These are phyloP conservation scores for Ramichloridium luteum DNA, from an alignment of 2,329 filamentous ascomycete genomes.

Conservation along the genomic window DNA sequence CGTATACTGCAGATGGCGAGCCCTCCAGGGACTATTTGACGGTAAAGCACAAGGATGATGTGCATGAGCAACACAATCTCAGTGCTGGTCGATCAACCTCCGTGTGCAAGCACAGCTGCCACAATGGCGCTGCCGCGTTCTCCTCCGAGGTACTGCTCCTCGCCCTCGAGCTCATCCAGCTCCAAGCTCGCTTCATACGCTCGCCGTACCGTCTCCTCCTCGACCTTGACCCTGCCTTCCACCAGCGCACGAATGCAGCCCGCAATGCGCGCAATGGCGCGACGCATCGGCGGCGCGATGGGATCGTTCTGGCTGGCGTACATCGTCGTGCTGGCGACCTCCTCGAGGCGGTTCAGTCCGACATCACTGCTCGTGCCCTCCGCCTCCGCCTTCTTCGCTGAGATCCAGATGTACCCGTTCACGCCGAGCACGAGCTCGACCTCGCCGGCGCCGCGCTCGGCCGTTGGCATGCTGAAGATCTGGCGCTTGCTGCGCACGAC, in stretches of 20 bases:
- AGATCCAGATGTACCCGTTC: slow-evolving; percentile 92
- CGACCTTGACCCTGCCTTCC: slow-evolving; percentile 69
- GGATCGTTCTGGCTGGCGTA: slow-evolving; percentile 93
- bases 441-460: slow-evolving; percentile 45
- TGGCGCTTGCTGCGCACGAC: slow-evolving; percentile 77
- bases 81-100: slow-evolving; percentile 5
- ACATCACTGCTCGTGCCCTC: slow-evolving; percentile 40
- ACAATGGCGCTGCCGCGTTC: slow-evolving; percentile 27
- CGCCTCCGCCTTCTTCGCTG: slow-evolving; percentile 60
- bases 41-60: too few species aligned
- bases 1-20: too few species aligned
- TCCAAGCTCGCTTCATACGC: slow-evolving; percentile 76
- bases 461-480: slow-evolving; percentile 65
- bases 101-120: slow-evolving; percentile 22
- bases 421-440: slow-evolving; percentile 85
- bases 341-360: slow-evolving; percentile 74
- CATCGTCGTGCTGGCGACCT: slow-evolving; percentile 69
- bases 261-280: slow-evolving; percentile 74
- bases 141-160: slow-evolving; percentile 34
- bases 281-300: slow-evolving; percentile 62
- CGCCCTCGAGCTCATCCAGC: slow-evolving; percentile 49
- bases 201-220: slow-evolving; percentile 75
- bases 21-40: too few species aligned
- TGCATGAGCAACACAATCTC: too few species aligned
- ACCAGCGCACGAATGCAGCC: slow-evolving; percentile 74